Evolutionary conservation across 2,329 filamentous ascomycete species (phyloP).

Genomic region (Microdochium paspali): DNA sequence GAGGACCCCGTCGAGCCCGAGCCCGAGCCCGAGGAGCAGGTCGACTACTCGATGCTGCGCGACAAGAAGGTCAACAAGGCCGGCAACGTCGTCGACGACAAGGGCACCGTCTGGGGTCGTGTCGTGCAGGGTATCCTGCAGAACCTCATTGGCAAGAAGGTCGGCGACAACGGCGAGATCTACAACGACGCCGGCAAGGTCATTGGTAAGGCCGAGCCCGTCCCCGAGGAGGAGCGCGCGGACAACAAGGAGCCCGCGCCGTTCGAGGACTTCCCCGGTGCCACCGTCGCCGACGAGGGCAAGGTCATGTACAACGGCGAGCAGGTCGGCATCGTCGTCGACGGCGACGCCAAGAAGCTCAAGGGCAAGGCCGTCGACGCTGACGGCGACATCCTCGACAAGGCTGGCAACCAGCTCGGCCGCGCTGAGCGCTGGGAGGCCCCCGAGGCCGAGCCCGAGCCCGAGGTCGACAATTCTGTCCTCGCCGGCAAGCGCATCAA

Average conservation of each 20-base stretch:
- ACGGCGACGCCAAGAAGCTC: conserved; percentile 55
- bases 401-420: conserved; percentile 56
- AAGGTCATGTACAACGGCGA: conserved; percentile 40
- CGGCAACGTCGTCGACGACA: conserved; percentile 46
- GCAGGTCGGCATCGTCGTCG: conserved; percentile 50
- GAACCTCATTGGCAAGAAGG: conserved; percentile 52
- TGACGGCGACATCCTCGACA: conserved; percentile 61
- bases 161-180: conserved; percentile 59
- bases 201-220: conserved; percentile 57
- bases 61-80: conserved; percentile 48
- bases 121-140: conserved; percentile 55
- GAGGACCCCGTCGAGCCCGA: conserved; percentile 19
- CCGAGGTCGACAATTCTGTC: conserved; percentile 45
- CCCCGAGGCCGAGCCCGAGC: conserved; percentile 36
- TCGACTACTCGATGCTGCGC: conserved; percentile 40
- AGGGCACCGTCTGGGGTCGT: conserved; percentile 47
- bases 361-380: conserved; percentile 58
- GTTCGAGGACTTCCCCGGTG: conserved; percentile 49
- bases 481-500: conserved; percentile 63
- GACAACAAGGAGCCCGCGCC: conserved; percentile 36
- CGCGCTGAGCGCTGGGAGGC: conserved; percentile 60
- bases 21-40: conserved; percentile 16
- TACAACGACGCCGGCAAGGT: conserved; percentile 62
- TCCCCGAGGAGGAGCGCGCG: conserved; percentile 45
- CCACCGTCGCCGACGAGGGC: conserved; percentile 42